Conservation (phyloP, 495 filamentous ascomycete genomes). For the Aspergillus incahuasiensis region DNA sequence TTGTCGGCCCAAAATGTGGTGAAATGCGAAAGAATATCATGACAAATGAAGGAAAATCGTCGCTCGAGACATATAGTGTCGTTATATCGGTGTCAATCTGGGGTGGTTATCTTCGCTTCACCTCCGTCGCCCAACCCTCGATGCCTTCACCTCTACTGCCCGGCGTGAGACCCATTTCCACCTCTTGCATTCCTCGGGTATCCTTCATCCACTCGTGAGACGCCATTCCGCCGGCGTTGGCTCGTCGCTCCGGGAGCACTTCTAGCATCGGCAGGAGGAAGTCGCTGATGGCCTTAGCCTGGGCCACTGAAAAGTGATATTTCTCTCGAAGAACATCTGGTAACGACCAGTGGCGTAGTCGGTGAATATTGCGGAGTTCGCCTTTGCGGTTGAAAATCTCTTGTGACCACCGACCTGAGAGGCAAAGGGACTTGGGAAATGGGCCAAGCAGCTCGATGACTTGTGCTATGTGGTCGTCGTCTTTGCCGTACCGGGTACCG, state of each 20-base stretch:
- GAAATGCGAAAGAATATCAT: slow-evolving; percentile 13
- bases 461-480: slow-evolving; percentile 98
- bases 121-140: slow-evolving; percentile 89
- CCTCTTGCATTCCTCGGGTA: slow-evolving; percentile 79
- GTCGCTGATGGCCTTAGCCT: slow-evolving; percentile 71
- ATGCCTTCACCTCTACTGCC: slow-evolving; percentile 89
- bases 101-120: slow-evolving; percentile 68
- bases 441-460: slow-evolving; percentile 95
- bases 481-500: slow-evolving; percentile 98
- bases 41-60: slow-evolving; percentile 17
- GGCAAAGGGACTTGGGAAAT: slow-evolving; percentile 87
- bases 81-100: neutral
- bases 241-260: slow-evolving; percentile 75
- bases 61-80: slow-evolving; percentile 3
- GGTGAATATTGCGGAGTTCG: slow-evolving; percentile 95
- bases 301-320: slow-evolving; percentile 83
- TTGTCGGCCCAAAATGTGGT: slow-evolving; percentile 12
- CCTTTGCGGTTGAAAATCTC: slow-evolving; percentile 99
- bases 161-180: slow-evolving; percentile 66
- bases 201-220: slow-evolving; percentile 74
- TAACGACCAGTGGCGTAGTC: slow-evolving; percentile 92
- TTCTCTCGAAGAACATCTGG: slow-evolving; percentile 93
- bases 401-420: slow-evolving; percentile 93
- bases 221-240: slow-evolving; percentile 95
- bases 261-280: slow-evolving; percentile 94